Conservation (phyloP, 169 alveolate genomes). For the Ichthyophthirius multifiliis region DNA sequence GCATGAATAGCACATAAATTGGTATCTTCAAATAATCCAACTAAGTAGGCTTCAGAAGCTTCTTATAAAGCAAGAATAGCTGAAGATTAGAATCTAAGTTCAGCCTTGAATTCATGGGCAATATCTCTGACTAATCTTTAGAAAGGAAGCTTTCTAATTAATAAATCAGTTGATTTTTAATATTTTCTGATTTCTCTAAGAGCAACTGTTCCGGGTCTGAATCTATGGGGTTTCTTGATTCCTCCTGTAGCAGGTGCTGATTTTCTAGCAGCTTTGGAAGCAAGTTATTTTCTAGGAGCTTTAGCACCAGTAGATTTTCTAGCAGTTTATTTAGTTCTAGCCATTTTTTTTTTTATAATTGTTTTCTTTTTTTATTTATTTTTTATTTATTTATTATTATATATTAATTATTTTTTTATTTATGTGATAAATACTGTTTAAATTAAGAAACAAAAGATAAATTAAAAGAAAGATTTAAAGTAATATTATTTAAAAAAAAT, state of each 20-base stretch:
- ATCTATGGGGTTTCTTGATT: constrained; percentile 97
- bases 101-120: constrained; percentile 94
- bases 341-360: constrained; percentile 76
- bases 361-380: not conserved
- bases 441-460: no score
- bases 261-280: constrained; percentile 98
- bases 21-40: constrained; percentile 99
- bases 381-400: no score
- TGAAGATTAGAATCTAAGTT: constrained; percentile 92
- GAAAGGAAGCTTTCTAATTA: constrained; percentile 96
- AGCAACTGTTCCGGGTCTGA: constrained; percentile 99
- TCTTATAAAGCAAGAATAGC: constrained; percentile 96
- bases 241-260: constrained; percentile 97
- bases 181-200: constrained; percentile 97
- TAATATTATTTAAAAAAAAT: no score
- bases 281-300: constrained; percentile 98
- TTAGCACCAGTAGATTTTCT: constrained; percentile 97
- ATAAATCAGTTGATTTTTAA: constrained; percentile 93
- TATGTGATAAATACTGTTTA: no score
- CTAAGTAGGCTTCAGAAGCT: constrained; percentile 99
- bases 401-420: no score
- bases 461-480: no score
- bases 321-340: constrained; percentile 98
- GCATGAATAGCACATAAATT: constrained; percentile 99
- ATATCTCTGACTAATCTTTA: constrained; percentile 96